A percentile compares a stretch with the other conserved stretches of the same genome.
Conservation (phyloP, 1,139 yeast species). For the Protomyces gravidus region DNA sequence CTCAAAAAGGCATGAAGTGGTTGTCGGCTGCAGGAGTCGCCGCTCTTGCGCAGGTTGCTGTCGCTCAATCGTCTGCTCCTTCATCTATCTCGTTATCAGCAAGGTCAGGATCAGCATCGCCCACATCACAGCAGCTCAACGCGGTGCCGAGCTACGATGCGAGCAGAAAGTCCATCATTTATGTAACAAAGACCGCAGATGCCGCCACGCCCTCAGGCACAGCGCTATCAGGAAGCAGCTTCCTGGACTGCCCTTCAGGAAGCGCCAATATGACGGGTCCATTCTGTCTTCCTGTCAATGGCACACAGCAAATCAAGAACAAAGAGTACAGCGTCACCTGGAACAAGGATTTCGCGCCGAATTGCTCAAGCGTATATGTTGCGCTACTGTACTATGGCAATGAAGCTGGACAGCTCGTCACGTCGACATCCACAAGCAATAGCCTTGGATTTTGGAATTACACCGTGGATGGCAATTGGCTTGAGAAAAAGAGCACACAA, state of each 20-base stretch:
- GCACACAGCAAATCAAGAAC: slow-evolving; percentile 25
- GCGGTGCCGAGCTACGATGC: background rate
- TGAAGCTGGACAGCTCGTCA: slow-evolving; percentile 12
- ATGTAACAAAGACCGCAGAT: background rate
- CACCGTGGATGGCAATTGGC: slow-evolving; percentile 16
- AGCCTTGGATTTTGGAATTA: slow-evolving; percentile 22
- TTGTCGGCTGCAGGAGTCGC: background rate
- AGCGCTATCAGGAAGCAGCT: background rate
- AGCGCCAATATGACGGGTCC: slow-evolving; percentile 22
- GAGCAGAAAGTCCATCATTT: background rate
- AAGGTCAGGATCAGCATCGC: background rate
- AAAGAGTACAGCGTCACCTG: slow-evolving; percentile 21
- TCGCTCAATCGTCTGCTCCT: background rate
- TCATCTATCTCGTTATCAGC: background rate
- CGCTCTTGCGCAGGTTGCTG: background rate
- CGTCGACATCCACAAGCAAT: slow-evolving; percentile 4
- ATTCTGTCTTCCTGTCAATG: slow-evolving; percentile 18
- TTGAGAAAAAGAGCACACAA: slow-evolving; percentile 10
- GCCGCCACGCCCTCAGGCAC: background rate
- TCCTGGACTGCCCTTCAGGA: slow-evolving; percentile 8
- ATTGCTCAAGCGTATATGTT: slow-evolving; percentile 13
- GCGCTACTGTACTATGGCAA: slow-evolving; percentile 20
- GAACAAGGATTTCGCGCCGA: slow-evolving; percentile 17
- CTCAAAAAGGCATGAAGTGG: background rate
- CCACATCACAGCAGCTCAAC: background rate